phyloP scores from a whole-genome alignment of 2,329 filamentous ascomycete genomes.

The Colletotrichum coccodes region DNA sequence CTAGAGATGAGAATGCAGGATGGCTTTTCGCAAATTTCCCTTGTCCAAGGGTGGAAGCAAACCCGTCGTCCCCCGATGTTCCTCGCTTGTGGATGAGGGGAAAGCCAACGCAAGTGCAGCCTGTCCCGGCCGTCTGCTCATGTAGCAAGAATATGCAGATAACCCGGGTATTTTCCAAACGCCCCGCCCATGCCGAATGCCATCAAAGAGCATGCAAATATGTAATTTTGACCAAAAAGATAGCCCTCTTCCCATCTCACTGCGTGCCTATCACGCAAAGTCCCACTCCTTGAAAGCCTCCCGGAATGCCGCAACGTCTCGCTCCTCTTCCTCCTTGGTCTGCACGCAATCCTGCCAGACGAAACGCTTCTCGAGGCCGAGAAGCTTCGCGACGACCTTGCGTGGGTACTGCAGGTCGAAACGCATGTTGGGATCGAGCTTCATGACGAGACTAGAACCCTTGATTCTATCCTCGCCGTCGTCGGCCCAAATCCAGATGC shows the following conservation, averaged over 20 bases:
- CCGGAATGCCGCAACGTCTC: conserved; percentile 83
- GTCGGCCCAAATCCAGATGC: conserved; percentile 81
- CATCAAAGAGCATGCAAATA: conserved; percentile 10
- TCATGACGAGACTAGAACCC: conserved; percentile 79
- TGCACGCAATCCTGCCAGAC: conserved; percentile 90
- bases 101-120: not conserved
- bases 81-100: not conserved
- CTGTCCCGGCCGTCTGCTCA: not conserved
- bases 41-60: not conserved
- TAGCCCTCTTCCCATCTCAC: too few species aligned
- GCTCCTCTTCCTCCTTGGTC: conserved; percentile 78
- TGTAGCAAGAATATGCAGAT: conserved; percentile 20
- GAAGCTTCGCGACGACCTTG: conserved; percentile 86
- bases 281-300: conserved; percentile 87
- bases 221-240: not conserved
- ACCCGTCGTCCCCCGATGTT: not conserved
- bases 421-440: conserved; percentile 74
- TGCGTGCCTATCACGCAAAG: conserved; percentile 65
- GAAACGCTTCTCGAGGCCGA: conserved; percentile 80
- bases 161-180: conserved; percentile 30
- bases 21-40: not conserved
- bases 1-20: not conserved
- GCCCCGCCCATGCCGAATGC: conserved; percentile 28
- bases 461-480: conserved; percentile 64
- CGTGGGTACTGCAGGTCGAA: conserved; percentile 95